Conservation (phyloP, 768 basidiomycete genomes). For the Guyanaporus albipodus region DNA sequence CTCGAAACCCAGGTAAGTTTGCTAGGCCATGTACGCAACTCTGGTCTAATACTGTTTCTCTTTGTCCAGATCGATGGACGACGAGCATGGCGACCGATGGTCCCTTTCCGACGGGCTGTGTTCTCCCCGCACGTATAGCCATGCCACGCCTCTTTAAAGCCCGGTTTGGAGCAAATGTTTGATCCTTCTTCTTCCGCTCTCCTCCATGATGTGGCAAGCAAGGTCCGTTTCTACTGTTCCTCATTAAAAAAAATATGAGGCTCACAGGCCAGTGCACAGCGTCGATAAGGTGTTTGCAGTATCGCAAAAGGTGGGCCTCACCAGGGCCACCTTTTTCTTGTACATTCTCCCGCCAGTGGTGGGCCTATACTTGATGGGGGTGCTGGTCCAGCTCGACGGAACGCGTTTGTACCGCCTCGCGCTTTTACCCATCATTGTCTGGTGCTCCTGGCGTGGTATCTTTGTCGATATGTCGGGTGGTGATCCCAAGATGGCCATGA, state of each 20-base stretch:
- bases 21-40: no score
- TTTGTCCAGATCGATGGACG: no score
- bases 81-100: no score
- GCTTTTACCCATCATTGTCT: conserved; percentile 45
- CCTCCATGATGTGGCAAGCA: no score
- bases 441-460: conserved; percentile 39
- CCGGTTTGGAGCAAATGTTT: no score
- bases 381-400: conserved; percentile 48
- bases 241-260: background rate
- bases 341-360: conserved; percentile 41
- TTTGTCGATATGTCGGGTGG: conserved; percentile 25
- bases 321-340: conserved; percentile 23
- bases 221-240: background rate
- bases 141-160: no score
- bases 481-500: conserved; percentile 3
- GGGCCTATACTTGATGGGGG: conserved; percentile 46
- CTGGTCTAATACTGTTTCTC: no score
- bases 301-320: conserved; percentile 10
- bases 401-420: conserved; percentile 40
- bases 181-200: no score
- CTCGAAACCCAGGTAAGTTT: no score
- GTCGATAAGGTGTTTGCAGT: background rate
- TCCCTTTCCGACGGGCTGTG: no score
- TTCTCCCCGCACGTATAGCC: no score
- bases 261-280: background rate